phyloP scores from a whole-genome alignment of 2,329 filamentous ascomycete genomes.

The Zymoseptoria tritici region DNA sequence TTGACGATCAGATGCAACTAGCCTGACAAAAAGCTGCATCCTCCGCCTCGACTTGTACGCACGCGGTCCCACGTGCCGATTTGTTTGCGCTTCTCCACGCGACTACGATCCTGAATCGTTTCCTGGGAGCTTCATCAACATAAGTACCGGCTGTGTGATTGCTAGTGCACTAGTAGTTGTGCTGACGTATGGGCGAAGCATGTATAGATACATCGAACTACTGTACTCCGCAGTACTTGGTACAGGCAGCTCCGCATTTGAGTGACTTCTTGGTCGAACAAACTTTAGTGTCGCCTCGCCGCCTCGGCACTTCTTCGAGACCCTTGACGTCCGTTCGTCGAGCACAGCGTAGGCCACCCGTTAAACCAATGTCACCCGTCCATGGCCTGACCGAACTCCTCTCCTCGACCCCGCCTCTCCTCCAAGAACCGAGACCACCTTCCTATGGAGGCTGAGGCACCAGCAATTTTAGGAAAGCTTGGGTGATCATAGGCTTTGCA shows the following conservation, averaged over 20 bases:
- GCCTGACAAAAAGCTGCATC: not conserved
- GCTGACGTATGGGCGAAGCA: not conserved
- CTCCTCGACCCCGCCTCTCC: not conserved
- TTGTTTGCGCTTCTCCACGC: not conserved
- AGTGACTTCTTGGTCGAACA: not conserved
- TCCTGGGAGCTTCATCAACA: not conserved
- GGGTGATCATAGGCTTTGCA: not conserved
- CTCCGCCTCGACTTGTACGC: not conserved
- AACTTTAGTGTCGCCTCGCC: not conserved
- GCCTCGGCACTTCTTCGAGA: not conserved
- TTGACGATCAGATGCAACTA: slow-evolving; percentile 14
- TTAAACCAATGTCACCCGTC: not conserved
- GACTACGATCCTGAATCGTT: not conserved
- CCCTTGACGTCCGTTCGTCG: not conserved
- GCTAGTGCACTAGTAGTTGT: not conserved
- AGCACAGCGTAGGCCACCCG: not conserved
- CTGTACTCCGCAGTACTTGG: not conserved
- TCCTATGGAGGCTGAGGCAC: not conserved
- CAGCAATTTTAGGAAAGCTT: not conserved
- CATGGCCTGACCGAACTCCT: not conserved
- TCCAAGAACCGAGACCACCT: not conserved
- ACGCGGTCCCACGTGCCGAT: not conserved
- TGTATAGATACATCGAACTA: not conserved
- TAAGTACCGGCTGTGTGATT: not conserved
- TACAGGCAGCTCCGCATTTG: not conserved